These are phyloP conservation scores for Pythium phragmitis DNA, from an alignment of 352 stramenopile genomes.

Conservation along the genomic window DNA sequence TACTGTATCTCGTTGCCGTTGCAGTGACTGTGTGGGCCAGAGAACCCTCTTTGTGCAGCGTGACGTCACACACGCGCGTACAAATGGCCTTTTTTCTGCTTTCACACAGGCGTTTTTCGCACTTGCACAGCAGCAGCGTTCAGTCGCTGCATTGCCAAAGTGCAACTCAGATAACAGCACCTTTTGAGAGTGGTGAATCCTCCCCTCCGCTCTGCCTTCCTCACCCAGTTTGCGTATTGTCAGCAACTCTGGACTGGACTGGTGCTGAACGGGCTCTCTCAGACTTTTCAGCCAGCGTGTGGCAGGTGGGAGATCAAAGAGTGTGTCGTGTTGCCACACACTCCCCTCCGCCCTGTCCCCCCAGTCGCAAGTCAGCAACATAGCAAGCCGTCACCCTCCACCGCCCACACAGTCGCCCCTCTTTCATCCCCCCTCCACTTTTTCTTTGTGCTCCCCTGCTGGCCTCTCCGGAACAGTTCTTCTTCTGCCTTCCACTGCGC, in stretches of 20 bases:
- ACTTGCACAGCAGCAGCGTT: slow-evolving; percentile 25
- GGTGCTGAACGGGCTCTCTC: slow-evolving; percentile 26
- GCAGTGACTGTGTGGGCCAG: slow-evolving; percentile 24
- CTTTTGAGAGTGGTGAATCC: slow-evolving; percentile 18
- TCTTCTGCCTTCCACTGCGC: slow-evolving; percentile 17
- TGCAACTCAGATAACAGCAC: slow-evolving; percentile 34
- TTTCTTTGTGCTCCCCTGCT: slow-evolving; percentile 13
- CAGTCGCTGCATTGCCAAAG: slow-evolving; percentile 32
- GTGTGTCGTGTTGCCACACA: slow-evolving; percentile 29
- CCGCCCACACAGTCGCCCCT: slow-evolving; percentile 7
- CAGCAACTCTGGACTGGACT: slow-evolving; percentile 25
- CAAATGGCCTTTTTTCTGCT: slow-evolving; percentile 31
- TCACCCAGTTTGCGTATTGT: slow-evolving; percentile 17
- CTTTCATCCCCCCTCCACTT: slow-evolving; percentile 10
- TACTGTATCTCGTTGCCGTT: slow-evolving; percentile 33
- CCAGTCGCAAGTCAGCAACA: slow-evolving; percentile 32
- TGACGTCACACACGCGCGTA: slow-evolving; percentile 29
- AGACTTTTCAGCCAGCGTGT: slow-evolving; percentile 23
- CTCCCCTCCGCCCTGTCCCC: slow-evolving; percentile 14
- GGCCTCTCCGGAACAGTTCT: slow-evolving; percentile 15
- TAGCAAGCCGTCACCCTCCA: slow-evolving; percentile 22
- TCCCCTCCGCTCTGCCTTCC: slow-evolving; percentile 9
- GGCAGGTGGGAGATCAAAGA: slow-evolving; percentile 10
- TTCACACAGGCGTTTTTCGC: slow-evolving; percentile 18
- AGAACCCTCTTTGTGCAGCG: slow-evolving; percentile 9